Percentiles rank a stretch among this genome's conserved stretches.
Conservation (phyloP, 2,329 filamentous ascomycete genomes). For the Aureobasidium leucospermi region DNA sequence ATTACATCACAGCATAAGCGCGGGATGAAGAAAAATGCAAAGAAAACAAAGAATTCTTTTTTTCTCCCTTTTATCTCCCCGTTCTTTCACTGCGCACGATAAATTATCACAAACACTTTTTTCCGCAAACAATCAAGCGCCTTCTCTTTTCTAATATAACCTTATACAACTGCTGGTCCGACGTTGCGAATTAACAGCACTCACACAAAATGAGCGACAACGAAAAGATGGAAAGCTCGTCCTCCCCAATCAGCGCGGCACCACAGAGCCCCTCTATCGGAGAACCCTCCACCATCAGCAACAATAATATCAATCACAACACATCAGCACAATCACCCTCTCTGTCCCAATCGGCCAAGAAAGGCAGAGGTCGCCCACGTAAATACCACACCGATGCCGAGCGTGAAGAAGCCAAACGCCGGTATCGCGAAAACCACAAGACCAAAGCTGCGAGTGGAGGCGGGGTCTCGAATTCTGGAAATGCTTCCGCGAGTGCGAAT, state of each 20-base stretch:
- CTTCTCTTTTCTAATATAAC: background rate
- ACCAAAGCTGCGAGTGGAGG: background rate
- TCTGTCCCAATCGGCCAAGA: background rate
- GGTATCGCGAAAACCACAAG: slow-evolving; percentile 11
- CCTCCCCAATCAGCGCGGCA: background rate
- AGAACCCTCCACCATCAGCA: background rate
- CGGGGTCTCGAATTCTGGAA: background rate
- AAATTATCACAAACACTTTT: background rate
- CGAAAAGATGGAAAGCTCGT: background rate
- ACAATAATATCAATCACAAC: background rate
- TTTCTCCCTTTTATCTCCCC: background rate
- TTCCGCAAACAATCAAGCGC: background rate
- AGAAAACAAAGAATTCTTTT: slow-evolving; percentile 11
- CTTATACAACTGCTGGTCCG: background rate
- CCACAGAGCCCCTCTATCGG: background rate
- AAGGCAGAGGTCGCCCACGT: slow-evolving; percentile 9
- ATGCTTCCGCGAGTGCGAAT: background rate
- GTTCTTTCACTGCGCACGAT: background rate
- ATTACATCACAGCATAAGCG: background rate
- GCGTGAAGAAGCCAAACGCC: slow-evolving; percentile 11
- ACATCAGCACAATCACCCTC: background rate
- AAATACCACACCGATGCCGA: slow-evolving; percentile 8
- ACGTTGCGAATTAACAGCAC: background rate
- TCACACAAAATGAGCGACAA: slow-evolving; percentile 1
- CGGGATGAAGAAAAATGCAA: slow-evolving; percentile 1